Conservation (phyloP, 169 alveolate genomes). For the Plasmodium inui region DNA sequence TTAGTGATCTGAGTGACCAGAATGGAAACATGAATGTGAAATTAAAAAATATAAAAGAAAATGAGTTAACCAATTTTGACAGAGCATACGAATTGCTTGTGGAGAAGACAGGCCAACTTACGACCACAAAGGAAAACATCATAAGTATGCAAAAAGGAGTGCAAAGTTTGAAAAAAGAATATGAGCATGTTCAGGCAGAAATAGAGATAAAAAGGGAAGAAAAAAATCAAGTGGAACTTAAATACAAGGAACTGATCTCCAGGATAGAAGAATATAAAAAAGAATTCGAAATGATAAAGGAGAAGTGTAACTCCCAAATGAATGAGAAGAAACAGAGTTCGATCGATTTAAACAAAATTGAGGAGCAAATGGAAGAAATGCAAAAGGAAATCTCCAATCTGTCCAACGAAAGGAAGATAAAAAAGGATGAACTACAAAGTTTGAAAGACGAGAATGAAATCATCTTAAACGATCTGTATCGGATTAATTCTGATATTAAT, state of each 20-base stretch:
- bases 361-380: not conserved
- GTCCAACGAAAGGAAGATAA: slow-evolving; percentile 14
- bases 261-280: slow-evolving; percentile 40
- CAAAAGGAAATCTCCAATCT: slow-evolving; percentile 9
- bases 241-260: slow-evolving; percentile 18
- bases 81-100: not conserved
- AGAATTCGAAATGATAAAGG: slow-evolving; percentile 46
- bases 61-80: slow-evolving; percentile 24
- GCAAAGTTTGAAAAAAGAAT: slow-evolving; percentile 13
- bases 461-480: slow-evolving; percentile 5
- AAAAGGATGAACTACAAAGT: not conserved
- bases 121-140: slow-evolving; percentile 15
- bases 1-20: slow-evolving; percentile 38
- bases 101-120: slow-evolving; percentile 47
- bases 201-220: slow-evolving; percentile 37
- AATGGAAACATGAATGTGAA: slow-evolving; percentile 53
- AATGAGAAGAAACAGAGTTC: slow-evolving; percentile 57
- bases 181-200: slow-evolving; percentile 23
- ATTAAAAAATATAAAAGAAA: slow-evolving; percentile 48
- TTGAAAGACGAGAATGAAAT: slow-evolving; percentile 13
- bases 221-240: slow-evolving; percentile 19
- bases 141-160: slow-evolving; percentile 16
- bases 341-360: slow-evolving; percentile 28
- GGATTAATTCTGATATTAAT: slow-evolving; percentile 8
- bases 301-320: slow-evolving; percentile 61